Base-by-base conservation (phyloP, 129 eudicot genomes). In the Artemisia argyi region DNA sequence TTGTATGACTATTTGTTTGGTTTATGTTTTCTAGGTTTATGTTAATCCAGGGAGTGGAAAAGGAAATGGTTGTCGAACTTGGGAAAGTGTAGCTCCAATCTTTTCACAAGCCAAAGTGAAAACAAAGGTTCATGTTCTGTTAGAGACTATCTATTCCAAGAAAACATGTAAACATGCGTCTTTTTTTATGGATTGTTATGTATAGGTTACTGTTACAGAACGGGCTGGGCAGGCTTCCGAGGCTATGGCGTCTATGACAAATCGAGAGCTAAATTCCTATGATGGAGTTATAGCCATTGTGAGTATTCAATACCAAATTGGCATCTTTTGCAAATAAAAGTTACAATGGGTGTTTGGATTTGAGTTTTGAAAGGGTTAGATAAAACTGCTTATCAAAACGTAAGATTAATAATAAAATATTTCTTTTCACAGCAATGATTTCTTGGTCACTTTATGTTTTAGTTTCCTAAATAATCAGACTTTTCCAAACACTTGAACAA, bases 1-100 rank as follows among this genome's bases (percentile, higher is more conserved):
- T 59, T 13, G 54, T 78, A 19, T 65, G 52, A 44, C 82, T 44
- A 3, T 47, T 16, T 64, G 54, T 72, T 58, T 61, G 46, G 57
- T 86, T 78, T 76, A 74, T 75, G 77, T 81, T 71, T 78, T 66
- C 73, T 77, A 94, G 98, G 98, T 94, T 79, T 90, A 90, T 75
- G 88, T 94, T 66, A 72, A 94, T 81, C 98, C 98, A 62, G 76
- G 81, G 76, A 90, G 98, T 80, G 98, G 98, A 68, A 94, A 90
- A 85, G 96, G 91, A 72, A 83, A 87, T 14, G 98, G 98, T 53
- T 76, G 86, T 58, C 82, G 74, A 73, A 88, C 74, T 74, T 94
- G 98, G 98, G 91, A 84, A 70, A 72, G 79, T 28, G 85, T 94
- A 68, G 87, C 92, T 79, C 98, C 97, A 58, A 77, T 88, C 60